Base-by-base conservation (phyloP, 2,329 filamentous ascomycete genomes). In the Clonostachys rosea region DNA sequence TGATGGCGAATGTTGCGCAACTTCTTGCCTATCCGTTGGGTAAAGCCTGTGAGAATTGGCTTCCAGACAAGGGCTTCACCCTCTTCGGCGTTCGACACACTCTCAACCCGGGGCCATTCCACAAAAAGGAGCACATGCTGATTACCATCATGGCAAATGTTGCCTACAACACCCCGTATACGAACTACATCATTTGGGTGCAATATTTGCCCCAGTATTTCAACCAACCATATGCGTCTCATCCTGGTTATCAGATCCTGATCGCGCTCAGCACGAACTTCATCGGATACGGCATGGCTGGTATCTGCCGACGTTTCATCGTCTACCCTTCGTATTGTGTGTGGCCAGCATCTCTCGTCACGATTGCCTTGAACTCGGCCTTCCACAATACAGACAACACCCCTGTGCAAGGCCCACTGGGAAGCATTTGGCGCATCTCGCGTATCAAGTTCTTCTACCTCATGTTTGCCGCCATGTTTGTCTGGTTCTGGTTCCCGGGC, bases 131-230 rank as follows among this genome's bases (percentile, higher is more conserved):
- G 59, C 79, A 83, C 56, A 78, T 79, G 69, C 67, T 83, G 39
- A 78, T 82, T 52, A 76, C 75, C 49, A 78, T 81, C 59, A 80
- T 81, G 76, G 79, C 83, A 47, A 84, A 85, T 58, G 76, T 77
- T 12, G 72, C 73, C 12, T 75, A 70, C 60, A 72, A 71, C 49
- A 67, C 68, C 5, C 76, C 76, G 0, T 80, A 79, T 55, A 79
- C 76, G 4, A 75, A 74, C 60, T 69, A 76, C 55, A 77, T 79
- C 48, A 74, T 79, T 50, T 78, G 74, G 74, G 71, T 73, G 6
- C 76, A 80, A 44, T 70, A 66, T 46, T 59, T 79, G 37, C 73
- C 74, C 0, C 67, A 70, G 52, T 81, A 74, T 55, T 81, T 78
- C 56, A 73, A 79, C 57, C 76, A 80, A 55, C 59, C 63, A 1